Evolutionary conservation across 305 asterid genomes (phyloP).

Genomic region (Fraxinus dipetala): DNA sequence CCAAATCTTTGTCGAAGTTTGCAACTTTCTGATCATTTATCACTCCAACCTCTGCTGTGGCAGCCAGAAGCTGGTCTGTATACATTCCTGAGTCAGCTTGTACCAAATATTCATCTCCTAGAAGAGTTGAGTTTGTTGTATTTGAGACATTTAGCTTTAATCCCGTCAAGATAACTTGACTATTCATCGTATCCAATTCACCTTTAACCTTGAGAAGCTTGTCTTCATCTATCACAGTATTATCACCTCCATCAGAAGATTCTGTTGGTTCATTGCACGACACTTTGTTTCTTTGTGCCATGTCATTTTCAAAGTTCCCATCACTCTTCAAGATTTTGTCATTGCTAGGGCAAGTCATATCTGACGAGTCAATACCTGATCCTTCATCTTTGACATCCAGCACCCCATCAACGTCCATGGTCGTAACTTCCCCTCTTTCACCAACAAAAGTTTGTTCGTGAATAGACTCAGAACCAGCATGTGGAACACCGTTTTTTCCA

Average conservation of each 20-base stretch:
- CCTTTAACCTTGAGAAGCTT: conserved; percentile 15
- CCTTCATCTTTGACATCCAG: conserved; percentile 33
- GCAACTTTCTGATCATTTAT: conserved; percentile 22
- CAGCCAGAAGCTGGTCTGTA: conserved; percentile 22
- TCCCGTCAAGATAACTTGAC: conserved; percentile 1
- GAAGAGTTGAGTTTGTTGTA: conserved; percentile 9
- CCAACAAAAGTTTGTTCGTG: conserved; percentile 23
- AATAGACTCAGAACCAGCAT: conserved; percentile 30
- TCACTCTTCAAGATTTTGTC: conserved; percentile 24
- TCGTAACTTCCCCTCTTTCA: conserved; percentile 41
- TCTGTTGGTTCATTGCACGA: conserved; percentile 18
- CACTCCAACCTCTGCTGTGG: conserved; percentile 23
- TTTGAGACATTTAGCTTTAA: not conserved
- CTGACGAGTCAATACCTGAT: conserved; percentile 23
- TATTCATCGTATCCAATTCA: conserved; percentile 25
- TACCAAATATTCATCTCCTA: conserved; percentile 26
- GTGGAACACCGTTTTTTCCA: not conserved
- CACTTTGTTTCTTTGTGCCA: not conserved
- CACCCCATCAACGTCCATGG: conserved; percentile 39
- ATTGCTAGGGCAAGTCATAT: conserved; percentile 24
- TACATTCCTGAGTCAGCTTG: conserved; percentile 22
- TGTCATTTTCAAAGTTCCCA: conserved; percentile 22
- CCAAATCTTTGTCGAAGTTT: conserved; percentile 28
- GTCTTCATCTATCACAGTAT: conserved; percentile 23
- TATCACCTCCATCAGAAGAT: conserved; percentile 24